Percentiles rank a stretch among this genome's conserved stretches.
These are phyloP conservation scores for Pelargonium fulgidum DNA, from an alignment of 441 rosid genomes.

Conservation along the genomic window DNA sequence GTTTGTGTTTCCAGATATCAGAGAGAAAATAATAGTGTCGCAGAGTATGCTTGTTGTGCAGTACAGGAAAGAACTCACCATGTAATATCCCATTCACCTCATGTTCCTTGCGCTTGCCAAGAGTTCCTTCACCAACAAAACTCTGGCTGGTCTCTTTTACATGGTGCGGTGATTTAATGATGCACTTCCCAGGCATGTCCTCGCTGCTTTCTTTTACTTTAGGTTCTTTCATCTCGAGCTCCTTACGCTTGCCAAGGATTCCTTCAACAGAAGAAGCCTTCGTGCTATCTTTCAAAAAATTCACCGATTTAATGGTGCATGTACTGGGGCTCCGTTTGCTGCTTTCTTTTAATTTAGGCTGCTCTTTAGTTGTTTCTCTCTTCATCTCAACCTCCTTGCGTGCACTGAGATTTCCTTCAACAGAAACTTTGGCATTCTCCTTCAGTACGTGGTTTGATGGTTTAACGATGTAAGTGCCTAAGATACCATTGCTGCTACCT, in stretches of 20 bases:
- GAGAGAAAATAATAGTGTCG: constrained; percentile 19
- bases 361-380: constrained; percentile 7
- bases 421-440: not conserved
- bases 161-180: constrained; percentile 21
- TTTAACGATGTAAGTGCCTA: not conserved
- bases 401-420: constrained; percentile 5
- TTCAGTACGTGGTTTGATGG: constrained; percentile 4
- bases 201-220: constrained; percentile 29
- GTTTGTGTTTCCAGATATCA: constrained; percentile 17
- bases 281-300: not conserved
- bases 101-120: constrained; percentile 47
- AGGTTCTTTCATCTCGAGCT: constrained; percentile 14
- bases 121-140: constrained; percentile 26
- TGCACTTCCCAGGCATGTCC: constrained; percentile 27
- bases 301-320: not conserved
- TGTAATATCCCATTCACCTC: constrained; percentile 45
- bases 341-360: not conserved
- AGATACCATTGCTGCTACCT: constrained; percentile 13
- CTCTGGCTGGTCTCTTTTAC: constrained; percentile 26
- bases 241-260: constrained; percentile 10
- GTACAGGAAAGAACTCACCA: constrained; percentile 54
- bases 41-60: constrained; percentile 16
- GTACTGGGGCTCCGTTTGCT: not conserved
- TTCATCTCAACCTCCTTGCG: constrained; percentile 3
- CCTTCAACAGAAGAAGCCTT: not conserved